Percentiles rank a stretch among this genome's conserved stretches.
Evolutionary conservation across 495 filamentous ascomycete species (phyloP).

Genomic region (Penicillium tannophilum): DNA sequence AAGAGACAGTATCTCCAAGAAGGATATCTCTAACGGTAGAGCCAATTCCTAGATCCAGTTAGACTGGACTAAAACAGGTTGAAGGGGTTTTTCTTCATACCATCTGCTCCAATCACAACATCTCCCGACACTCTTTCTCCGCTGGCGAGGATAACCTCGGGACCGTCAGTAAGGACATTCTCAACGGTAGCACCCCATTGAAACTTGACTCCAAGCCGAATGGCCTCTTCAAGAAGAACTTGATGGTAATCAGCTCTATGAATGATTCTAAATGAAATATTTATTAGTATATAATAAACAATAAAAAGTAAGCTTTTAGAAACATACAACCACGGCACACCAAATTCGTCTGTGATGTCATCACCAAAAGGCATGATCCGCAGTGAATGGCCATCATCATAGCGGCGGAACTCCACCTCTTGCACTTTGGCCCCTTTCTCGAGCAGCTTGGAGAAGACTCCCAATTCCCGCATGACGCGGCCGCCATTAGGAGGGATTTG

Average conservation of each 20-base stretch:
- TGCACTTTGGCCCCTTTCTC: not conserved
- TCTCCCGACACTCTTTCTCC: not conserved
- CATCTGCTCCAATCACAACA: slow-evolving; percentile 8
- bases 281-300: not conserved
- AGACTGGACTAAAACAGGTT: slow-evolving; percentile 16
- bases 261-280: slow-evolving; percentile 37
- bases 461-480: slow-evolving; percentile 48
- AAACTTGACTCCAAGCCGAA: slow-evolving; percentile 44
- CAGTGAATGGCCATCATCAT: slow-evolving; percentile 52
- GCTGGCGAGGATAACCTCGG: not conserved
- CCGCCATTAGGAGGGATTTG: slow-evolving; percentile 57
- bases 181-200: not conserved
- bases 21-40: slow-evolving; percentile 42
- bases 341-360: slow-evolving; percentile 19
- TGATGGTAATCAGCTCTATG: slow-evolving; percentile 55
- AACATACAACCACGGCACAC: slow-evolving; percentile 30
- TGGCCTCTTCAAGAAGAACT: slow-evolving; percentile 49
- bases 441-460: slow-evolving; percentile 42
- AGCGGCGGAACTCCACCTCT: not conserved
- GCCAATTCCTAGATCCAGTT: slow-evolving; percentile 39
- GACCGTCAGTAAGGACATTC: not conserved
- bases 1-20: slow-evolving; percentile 36
- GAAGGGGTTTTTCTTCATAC: not conserved
- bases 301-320: not conserved
- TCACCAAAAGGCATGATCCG: slow-evolving; percentile 25